Evolutionary conservation across 176 grass and related monocot species (phyloP).

Genomic region (Lolium perenne): DNA sequence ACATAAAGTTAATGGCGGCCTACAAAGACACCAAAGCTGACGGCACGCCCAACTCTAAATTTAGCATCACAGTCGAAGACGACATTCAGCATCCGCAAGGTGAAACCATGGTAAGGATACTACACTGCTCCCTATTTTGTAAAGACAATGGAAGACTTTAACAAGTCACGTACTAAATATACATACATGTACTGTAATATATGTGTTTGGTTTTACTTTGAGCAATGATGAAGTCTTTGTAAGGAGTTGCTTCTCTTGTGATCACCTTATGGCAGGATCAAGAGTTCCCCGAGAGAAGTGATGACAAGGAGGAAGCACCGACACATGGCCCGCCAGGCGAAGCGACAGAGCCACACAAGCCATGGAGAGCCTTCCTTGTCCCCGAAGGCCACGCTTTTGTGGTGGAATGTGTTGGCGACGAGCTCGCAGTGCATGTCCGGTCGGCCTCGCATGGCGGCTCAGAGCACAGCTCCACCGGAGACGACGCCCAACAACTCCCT

Average conservation of each 20-base stretch:
- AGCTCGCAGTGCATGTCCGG: constrained; percentile 3
- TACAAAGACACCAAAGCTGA: background rate
- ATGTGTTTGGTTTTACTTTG: too few species aligned
- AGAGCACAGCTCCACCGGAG: background rate
- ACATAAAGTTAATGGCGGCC: background rate
- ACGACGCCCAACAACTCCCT: background rate
- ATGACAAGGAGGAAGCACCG: background rate
- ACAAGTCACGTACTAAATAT: background rate
- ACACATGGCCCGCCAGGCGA: background rate
- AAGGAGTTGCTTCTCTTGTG: background rate
- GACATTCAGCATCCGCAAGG: background rate
- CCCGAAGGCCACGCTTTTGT: background rate
- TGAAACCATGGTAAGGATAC: constrained; percentile 3
- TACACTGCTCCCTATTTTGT: background rate
- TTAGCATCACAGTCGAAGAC: background rate
- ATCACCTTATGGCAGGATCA: background rate
- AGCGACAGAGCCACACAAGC: background rate
- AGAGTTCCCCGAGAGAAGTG: background rate
- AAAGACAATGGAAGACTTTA: background rate
- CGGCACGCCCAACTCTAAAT: background rate
- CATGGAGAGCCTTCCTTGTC: background rate
- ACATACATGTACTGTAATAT: too few species aligned
- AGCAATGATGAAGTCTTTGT: too few species aligned
- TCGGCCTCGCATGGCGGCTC: background rate
- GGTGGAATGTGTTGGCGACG: too few species aligned